Evolutionary conservation across 331 rosid species (phyloP), one percentile per base, ranked within the genome.

Genomic region (Erythrophleum ivorense): DNA sequence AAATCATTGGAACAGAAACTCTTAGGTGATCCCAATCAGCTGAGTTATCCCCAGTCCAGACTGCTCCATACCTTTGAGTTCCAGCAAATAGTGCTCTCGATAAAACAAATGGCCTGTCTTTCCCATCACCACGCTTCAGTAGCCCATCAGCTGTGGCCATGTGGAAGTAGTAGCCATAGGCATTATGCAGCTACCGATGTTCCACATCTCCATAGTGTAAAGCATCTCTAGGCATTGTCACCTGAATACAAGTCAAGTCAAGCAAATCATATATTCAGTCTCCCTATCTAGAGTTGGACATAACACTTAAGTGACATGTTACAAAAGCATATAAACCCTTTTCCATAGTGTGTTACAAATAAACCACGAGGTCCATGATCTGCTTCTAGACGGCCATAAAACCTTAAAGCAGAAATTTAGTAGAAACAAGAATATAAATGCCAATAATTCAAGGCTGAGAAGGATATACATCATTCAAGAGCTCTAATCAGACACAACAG

Each of bases 1-100:
- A 86, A 88, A 94, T 62, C 97, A 96, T 96, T 21, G 98, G 99
- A 86, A 96, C 90, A 3, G 98, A 96, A 75, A 90, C 95, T 89
- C 97, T 86, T 54, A 96, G 89, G n/a, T 92, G 98, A 73, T 91
- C 99, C 99, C 98, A 96, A 15, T 94, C 98, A 0, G 99, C 99
- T 79, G 94, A 10, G 86, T 94, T 96, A 89, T 96, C 99, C 79
- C 99, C 98, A 5, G 99, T 96, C 99, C 99, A 96, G 81, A 94
- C 53, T 41, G 97, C 97, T 68, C 97, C 97, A 81, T 89, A 5
- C 91, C 92, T 90, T 88, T 96, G 99, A 78, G 84, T 93, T 84
- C 99, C 99, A 31, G 99, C 94, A 86, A 93, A 96, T 46, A 92
- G 24, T 71, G 99, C 98, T 85, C 99, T 89, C 3, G 98, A 87